phyloP scores from a whole-genome alignment of 495 filamentous ascomycete species.

The Lindgomyces ingoldianus region DNA sequence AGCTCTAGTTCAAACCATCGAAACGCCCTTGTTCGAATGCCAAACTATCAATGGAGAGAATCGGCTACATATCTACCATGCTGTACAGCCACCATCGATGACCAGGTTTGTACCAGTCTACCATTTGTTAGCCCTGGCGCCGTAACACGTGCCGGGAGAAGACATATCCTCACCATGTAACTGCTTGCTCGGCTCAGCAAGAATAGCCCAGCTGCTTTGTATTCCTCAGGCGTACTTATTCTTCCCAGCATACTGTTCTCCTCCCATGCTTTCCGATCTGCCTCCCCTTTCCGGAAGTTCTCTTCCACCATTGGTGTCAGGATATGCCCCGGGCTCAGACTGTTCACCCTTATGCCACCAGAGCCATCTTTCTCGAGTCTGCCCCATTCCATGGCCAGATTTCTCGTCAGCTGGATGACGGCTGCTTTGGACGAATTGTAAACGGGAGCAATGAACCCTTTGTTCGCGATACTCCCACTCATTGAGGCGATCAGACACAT shows the following conservation, averaged over 20 bases:
- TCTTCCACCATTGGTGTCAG: conserved; percentile 70
- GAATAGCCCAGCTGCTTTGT: conserved; percentile 62
- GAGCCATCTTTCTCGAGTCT: conserved; percentile 39
- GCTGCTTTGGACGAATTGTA: conserved; percentile 74
- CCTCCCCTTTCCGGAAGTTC: conserved; percentile 67
- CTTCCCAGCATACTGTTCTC: conserved; percentile 70
- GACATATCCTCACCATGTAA: conserved; percentile 67
- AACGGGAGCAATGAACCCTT: conserved; percentile 64
- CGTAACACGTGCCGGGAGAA: conserved; percentile 52
- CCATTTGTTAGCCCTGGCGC: conserved; percentile 45
- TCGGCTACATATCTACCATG: too few species aligned
- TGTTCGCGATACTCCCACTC: conserved; percentile 72
- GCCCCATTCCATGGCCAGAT: conserved; percentile 73
- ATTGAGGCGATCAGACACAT: conserved; percentile 75
- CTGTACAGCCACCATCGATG: conserved; percentile 21
- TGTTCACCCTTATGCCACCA: conserved; percentile 68
- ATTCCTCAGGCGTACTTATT: conserved; percentile 64
- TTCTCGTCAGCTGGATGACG: conserved; percentile 64
- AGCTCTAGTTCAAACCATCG: too few species aligned
- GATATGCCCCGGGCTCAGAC: conserved; percentile 68
- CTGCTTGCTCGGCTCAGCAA: conserved; percentile 65
- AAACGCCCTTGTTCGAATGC: too few species aligned
- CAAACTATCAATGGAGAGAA: too few species aligned
- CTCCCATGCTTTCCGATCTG: conserved; percentile 61
- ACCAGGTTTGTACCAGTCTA: conserved; percentile 61